Percentiles rank a stretch among this genome's conserved stretches.
These are phyloP conservation scores for Pyricularia sp. DNA, from an alignment of 2,329 filamentous ascomycete species.

Conservation along the genomic window DNA sequence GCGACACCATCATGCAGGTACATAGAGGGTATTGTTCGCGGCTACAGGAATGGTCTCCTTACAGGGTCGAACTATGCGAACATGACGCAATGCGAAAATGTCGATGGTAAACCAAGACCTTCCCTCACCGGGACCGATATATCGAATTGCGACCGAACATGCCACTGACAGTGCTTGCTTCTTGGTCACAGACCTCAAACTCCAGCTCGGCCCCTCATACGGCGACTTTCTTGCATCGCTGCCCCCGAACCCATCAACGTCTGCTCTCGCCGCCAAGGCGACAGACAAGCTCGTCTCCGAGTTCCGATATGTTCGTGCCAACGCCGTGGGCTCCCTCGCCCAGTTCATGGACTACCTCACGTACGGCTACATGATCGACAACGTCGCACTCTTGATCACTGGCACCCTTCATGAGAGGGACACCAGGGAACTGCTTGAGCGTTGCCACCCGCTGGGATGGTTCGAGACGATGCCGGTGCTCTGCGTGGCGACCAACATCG, in stretches of 20 bases:
- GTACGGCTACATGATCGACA: constrained; percentile 99
- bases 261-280: constrained; percentile 85
- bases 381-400: constrained; percentile 94
- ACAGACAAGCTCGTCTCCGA: constrained; percentile 97
- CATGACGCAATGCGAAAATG: constrained; percentile 93
- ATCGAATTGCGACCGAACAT: constrained; percentile 6
- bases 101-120: constrained; percentile 57
- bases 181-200: constrained; percentile 69
- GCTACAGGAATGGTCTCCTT: constrained; percentile 89
- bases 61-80: constrained; percentile 89
- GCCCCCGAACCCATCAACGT: constrained; percentile 94
- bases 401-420: constrained; percentile 96
- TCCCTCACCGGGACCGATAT: constrained; percentile 17
- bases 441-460: constrained; percentile 95
- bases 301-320: constrained; percentile 92
- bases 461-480: constrained; percentile 99
- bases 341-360: constrained; percentile 98
- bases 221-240: constrained; percentile 93
- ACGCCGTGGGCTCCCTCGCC: constrained; percentile 81
- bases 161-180: constrained; percentile 7
- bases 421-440: constrained; percentile 86
- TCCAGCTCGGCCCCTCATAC: constrained; percentile 92
- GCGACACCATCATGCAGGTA: constrained; percentile 51
- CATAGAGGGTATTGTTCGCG: constrained; percentile 93
- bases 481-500: constrained; percentile 95